A percentile compares a stretch with the other conserved stretches of the same genome.
phyloP scores from a whole-genome alignment of 2,329 filamentous ascomycete species.

The Bipolaris zeicola region DNA sequence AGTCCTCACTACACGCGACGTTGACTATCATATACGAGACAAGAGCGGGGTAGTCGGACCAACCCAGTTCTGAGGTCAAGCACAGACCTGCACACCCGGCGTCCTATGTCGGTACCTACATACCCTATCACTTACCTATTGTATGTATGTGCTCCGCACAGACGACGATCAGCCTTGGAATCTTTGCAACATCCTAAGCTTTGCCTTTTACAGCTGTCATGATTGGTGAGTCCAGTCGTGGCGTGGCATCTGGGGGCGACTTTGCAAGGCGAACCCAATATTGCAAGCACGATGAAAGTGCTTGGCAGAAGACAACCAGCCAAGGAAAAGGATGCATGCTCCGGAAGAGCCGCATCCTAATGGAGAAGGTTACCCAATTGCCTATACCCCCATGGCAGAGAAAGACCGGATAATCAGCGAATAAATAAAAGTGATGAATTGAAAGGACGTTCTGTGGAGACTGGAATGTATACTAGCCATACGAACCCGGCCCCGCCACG shows the following conservation, averaged over 20 bases:
- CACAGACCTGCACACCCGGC: slow-evolving; percentile 12
- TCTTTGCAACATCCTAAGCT: not conserved
- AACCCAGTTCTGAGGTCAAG: slow-evolving; percentile 17
- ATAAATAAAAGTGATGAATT: slow-evolving; percentile 2
- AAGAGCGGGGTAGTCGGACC: slow-evolving; percentile 8
- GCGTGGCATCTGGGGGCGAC: not conserved
- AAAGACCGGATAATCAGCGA: not conserved
- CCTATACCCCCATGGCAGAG: slow-evolving; percentile 6
- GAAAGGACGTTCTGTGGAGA: slow-evolving; percentile 8
- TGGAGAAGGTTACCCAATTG: not conserved
- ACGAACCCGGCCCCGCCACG: slow-evolving; percentile 16
- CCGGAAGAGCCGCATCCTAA: not conserved
- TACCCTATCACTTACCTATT: too few relatives aligned
- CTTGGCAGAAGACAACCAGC: not conserved
- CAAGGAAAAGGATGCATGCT: not conserved
- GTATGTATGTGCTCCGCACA: not conserved
- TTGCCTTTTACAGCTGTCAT: not conserved
- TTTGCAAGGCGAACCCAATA: not conserved
- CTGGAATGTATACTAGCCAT: slow-evolving; percentile 8
- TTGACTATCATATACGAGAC: slow-evolving; percentile 8
- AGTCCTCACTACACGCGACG: slow-evolving; percentile 5
- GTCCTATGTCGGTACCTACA: not conserved
- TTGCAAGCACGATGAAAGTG: not conserved
- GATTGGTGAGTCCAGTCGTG: not conserved
- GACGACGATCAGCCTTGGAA: not conserved